Evolutionary conservation across 805 yeast genomes (phyloP).

Genomic region (Jamesozyma spencerorum): DNA sequence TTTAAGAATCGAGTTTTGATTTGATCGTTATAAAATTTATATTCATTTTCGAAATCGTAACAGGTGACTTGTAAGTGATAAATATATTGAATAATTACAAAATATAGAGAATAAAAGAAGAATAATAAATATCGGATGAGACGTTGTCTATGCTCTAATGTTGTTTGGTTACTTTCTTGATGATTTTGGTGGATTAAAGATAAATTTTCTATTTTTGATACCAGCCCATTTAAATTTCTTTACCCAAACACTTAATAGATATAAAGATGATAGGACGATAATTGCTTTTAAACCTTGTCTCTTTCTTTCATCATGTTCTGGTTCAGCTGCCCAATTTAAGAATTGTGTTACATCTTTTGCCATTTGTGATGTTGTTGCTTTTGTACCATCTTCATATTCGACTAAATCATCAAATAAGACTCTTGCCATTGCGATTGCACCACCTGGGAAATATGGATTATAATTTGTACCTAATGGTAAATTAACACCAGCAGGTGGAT

Average conservation of each 20-base stretch:
- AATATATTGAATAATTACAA: too few relatives aligned
- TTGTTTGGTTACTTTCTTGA: conserved; percentile 5
- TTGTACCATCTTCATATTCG: conserved; percentile 98
- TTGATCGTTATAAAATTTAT: too few relatives aligned
- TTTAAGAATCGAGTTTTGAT: too few relatives aligned
- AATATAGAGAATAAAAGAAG: too few relatives aligned
- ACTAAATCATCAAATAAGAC: conserved; percentile 95
- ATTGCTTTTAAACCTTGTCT: conserved; percentile 91
- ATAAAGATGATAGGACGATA: conserved; percentile 66
- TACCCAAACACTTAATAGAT: conserved; percentile 77
- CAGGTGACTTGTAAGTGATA: too few relatives aligned
- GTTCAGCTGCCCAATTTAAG: conserved; percentile 97
- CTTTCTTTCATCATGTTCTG: conserved; percentile 98
- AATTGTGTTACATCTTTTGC: conserved; percentile 95
- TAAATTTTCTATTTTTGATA: conserved; percentile 88
- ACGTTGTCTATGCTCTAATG: too few relatives aligned
- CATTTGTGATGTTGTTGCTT: conserved; percentile 97
- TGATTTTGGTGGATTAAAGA: conserved; percentile 85
- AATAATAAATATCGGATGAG: too few relatives aligned
- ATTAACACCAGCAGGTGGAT: conserved; percentile 93
- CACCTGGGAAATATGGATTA: conserved; percentile 99
- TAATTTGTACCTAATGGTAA: conserved; percentile 93
- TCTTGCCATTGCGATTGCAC: conserved; percentile 98
- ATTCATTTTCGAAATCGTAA: too few relatives aligned
- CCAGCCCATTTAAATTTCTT: conserved; percentile 98